A percentile compares a stretch with the other conserved stretches of the same genome.
Conservation (phyloP, 306 rosid genomes). For the Sesbania bispinosa region DNA sequence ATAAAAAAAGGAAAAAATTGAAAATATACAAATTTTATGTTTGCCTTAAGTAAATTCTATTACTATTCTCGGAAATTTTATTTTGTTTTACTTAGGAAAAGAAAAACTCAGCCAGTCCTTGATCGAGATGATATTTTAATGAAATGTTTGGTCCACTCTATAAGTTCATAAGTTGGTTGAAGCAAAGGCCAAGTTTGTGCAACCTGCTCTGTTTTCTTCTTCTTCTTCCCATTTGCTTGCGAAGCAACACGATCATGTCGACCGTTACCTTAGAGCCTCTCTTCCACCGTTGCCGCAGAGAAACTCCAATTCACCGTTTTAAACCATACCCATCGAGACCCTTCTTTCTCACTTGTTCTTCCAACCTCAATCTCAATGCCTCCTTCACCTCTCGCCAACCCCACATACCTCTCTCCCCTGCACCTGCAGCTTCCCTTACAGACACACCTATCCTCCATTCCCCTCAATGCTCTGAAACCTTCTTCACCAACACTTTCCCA, state of each 20-base stretch:
- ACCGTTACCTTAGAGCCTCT: conserved; percentile 46
- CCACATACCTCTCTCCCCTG: not conserved
- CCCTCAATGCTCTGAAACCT: conserved; percentile 35
- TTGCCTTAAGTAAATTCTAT: no score
- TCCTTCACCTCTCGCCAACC: conserved; percentile 43
- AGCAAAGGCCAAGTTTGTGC: no score
- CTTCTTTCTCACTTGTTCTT: conserved; percentile 27
- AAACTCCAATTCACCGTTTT: not conserved
- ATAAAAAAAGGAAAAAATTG: no score
- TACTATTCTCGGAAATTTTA: no score
- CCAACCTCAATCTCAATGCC: conserved; percentile 25
- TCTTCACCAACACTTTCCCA: conserved; percentile 47
- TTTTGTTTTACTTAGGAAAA: no score
- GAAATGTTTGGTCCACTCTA: no score
- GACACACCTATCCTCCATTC: conserved; percentile 30
- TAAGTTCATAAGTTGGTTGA: no score
- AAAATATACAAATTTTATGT: no score
- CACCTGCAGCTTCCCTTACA: conserved; percentile 27
- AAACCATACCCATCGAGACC: conserved; percentile 24
- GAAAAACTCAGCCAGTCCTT: no score
- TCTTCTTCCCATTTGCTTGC: not conserved
- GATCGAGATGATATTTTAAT: no score
- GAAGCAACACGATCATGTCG: conserved; percentile 40
- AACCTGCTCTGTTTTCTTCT: not conserved
- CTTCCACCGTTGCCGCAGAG: conserved; percentile 24